A percentile compares a stretch with the other conserved stretches of the same genome.
Conservation (phyloP, 495 filamentous ascomycete species). For the Penicillium goetzii region DNA sequence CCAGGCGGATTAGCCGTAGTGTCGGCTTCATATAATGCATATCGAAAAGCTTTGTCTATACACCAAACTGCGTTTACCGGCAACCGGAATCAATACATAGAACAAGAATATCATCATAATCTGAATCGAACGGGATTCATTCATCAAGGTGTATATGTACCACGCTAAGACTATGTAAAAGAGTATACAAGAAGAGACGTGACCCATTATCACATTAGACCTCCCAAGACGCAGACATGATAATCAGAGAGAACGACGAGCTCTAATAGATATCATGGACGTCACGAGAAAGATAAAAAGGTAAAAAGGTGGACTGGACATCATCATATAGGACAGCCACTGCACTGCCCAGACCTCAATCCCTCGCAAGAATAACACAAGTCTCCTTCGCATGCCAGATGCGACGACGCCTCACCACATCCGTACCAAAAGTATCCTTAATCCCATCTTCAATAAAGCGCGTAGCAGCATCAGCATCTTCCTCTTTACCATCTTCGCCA, state of each 20-base stretch:
- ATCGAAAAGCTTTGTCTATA: neutral
- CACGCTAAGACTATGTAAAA: constrained; percentile 22
- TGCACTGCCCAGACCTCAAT: constrained; percentile 18
- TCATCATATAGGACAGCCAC: neutral
- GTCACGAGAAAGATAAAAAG: neutral
- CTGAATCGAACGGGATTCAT: neutral
- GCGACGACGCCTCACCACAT: constrained; percentile 65
- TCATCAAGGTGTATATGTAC: constrained; percentile 20
- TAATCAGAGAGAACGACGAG: neutral
- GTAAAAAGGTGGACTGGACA: neutral
- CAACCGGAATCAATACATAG: neutral
- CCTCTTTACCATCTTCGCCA: constrained; percentile 13
- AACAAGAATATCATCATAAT: neutral
- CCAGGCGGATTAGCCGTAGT: neutral
- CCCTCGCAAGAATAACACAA: constrained; percentile 62
- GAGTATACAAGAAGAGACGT: constrained; percentile 12
- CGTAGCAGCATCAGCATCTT: constrained; percentile 28
- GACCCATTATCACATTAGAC: constrained; percentile 15
- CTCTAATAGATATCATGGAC: constrained; percentile 10
- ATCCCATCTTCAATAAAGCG: constrained; percentile 45
- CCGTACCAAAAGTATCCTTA: constrained; percentile 57
- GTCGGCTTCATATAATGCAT: neutral
- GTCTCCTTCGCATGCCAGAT: constrained; percentile 73
- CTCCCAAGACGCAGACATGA: neutral
- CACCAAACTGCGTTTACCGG: neutral